These are phyloP conservation scores for Rossbeevera mucosa DNA, from an alignment of 768 basidiomycete genomes.

Conservation along the genomic window DNA sequence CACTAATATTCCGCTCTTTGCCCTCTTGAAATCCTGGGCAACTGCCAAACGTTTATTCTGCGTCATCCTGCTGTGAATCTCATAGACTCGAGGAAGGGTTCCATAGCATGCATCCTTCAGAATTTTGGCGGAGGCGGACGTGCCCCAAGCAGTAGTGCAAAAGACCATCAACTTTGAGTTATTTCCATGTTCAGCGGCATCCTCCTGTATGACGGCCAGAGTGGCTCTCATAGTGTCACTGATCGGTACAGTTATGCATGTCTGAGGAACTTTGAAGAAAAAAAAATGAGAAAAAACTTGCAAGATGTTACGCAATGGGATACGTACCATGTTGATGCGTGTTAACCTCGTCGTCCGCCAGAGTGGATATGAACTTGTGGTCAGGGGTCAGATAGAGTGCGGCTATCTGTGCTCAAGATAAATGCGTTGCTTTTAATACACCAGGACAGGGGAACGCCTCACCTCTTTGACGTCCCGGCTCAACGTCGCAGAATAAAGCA, in stretches of 20 bases:
- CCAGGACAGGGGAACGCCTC: constrained; percentile 4
- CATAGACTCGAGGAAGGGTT: constrained; percentile 37
- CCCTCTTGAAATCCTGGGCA: constrained; percentile 46
- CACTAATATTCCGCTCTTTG: constrained; percentile 42
- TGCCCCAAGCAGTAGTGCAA: constrained; percentile 62
- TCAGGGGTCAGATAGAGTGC: constrained; percentile 24
- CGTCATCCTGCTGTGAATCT: constrained; percentile 56
- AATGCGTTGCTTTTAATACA: neutral
- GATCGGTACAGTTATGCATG: constrained; percentile 40
- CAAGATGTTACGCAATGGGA: neutral
- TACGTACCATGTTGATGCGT: constrained; percentile 55
- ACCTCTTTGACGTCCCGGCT: constrained; percentile 61
- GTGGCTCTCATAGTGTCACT: constrained; percentile 39
- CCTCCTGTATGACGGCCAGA: constrained; percentile 37
- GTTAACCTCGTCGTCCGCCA: constrained; percentile 52
- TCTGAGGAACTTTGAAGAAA: constrained; percentile 42
- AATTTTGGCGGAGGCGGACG: constrained; percentile 37
- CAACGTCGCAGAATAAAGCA: constrained; percentile 74
- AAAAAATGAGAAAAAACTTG: constrained; percentile 1
- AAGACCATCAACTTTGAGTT: constrained; percentile 53
- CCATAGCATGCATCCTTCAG: constrained; percentile 29
- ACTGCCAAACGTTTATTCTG: constrained; percentile 47
- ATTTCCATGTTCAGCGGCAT: constrained; percentile 26
- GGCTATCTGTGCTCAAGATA: constrained; percentile 18
- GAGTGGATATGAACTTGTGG: constrained; percentile 52